These are phyloP conservation scores for Filosporella fistucella DNA, from an alignment of 495 filamentous ascomycete genomes.

Conservation along the genomic window DNA sequence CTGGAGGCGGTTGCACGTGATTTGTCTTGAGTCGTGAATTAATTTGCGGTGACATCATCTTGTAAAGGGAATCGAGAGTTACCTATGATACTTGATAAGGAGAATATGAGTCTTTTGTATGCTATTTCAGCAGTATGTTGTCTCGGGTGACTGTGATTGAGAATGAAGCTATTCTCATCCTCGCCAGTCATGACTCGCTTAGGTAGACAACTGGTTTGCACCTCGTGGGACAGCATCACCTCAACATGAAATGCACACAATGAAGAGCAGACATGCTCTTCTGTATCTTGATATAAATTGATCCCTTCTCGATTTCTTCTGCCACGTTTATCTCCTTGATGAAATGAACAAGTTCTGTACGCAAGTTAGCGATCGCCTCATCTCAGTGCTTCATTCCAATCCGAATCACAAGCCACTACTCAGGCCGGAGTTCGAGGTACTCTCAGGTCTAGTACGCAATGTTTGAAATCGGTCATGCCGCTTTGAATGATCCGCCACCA, in stretches of 20 bases:
- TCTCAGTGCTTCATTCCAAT: not conserved
- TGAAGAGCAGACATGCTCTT: too few relatives aligned
- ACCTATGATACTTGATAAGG: not conserved
- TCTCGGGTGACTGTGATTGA: not conserved
- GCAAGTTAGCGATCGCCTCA: too few relatives aligned
- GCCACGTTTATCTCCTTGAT: not conserved
- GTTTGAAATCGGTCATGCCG: slow-evolving; percentile 9
- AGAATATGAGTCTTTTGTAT: not conserved
- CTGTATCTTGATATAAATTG: not conserved
- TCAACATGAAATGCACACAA: too few relatives aligned
- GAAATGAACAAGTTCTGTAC: too few relatives aligned
- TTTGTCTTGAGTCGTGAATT: not conserved
- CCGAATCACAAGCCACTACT: not conserved
- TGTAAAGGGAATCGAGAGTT: not conserved
- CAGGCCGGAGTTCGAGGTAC: too few relatives aligned
- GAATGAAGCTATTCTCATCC: too few relatives aligned
- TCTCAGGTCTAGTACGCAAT: slow-evolving; percentile 3
- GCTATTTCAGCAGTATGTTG: not conserved
- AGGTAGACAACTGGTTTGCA: not conserved
- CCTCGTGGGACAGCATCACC: too few relatives aligned
- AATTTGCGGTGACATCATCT: not conserved
- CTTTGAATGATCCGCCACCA: slow-evolving; percentile 1
- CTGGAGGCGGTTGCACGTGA: not conserved
- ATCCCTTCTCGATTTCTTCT: not conserved
- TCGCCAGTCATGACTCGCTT: not conserved